Evolutionary conservation across 2,329 filamentous ascomycete species (phyloP), one percentile per base, ranked within the genome.

Genomic region (Colletotrichum sansevieriae): DNA sequence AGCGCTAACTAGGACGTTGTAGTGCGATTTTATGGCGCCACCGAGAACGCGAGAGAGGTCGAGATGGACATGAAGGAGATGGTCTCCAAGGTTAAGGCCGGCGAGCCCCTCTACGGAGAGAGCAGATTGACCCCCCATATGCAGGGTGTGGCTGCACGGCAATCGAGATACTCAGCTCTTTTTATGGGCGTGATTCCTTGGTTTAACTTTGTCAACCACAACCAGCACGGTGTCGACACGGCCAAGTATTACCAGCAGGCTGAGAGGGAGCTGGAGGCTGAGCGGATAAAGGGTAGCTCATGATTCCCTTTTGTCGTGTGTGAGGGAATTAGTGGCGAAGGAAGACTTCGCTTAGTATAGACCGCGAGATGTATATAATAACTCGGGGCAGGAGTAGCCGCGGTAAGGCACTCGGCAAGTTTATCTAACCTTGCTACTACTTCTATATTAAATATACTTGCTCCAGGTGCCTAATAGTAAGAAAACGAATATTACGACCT

Each of bases 151-250:
- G 95, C 96, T 60, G 90, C 93, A 68, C 87, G 96, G 75, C 97
- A 99, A 84, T 97, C 94, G 76, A 88, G 96, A 78, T 98, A 97
- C 85, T 91, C 93, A 43, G 92, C 92, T 46, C 85, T 96, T 37
- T 96, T 95, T 81, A 83, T 93, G 73, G 92, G 94, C 77, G 89
- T 95, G 63, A 83, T 99, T 65, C 95, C 95, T 44, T 98, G 95
- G 96, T 95, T 97, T 83, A 99, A 99, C 85, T 92, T 99, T 83
- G 95, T 97, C 77, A 98, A 99, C 83, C 96, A 99, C 83, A 91
- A 89, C 78, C 84, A 97, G 88, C 96, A 99, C 80, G 96, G 96
- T 74, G 93, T 99, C 68, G 96, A 99, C 80, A 99, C 96, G 37
- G 94, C 95, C 72, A 99, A 99, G 85, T 99, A 99, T 84, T 99